Conservation (phyloP, 352 stramenopile species). For the Phytophthora europaea region DNA sequence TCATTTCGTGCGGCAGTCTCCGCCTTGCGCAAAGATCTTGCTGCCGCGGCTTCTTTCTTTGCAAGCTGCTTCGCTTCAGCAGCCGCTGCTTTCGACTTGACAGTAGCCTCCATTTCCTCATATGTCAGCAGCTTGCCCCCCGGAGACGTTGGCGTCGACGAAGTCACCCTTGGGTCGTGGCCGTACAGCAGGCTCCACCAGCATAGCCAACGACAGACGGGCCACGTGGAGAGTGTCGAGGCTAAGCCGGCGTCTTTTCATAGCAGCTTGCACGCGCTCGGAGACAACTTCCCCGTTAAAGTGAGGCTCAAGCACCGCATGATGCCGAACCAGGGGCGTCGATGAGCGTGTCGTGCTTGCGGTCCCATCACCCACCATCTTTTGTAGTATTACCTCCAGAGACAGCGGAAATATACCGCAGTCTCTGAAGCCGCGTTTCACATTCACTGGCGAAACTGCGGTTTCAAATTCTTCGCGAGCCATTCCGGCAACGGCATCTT, state of each 20-base stretch:
- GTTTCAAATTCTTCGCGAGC: constrained; percentile 6
- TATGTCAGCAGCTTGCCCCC: constrained; percentile 8
- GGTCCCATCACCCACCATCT: background rate
- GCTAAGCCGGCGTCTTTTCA: constrained; percentile 7
- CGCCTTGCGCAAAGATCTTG: background rate
- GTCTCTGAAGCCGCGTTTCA: constrained; percentile 1
- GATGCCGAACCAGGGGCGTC: constrained; percentile 3
- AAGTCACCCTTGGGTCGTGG: constrained; percentile 9
- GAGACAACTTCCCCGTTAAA: constrained; percentile 12
- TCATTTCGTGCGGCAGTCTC: too few species aligned
- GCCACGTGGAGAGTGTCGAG: constrained; percentile 9
- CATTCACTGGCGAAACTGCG: background rate
- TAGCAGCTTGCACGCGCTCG: background rate
- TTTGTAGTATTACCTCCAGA: constrained; percentile 14
- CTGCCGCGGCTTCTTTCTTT: background rate
- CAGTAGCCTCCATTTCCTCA: constrained; percentile 5
- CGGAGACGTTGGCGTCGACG: constrained; percentile 3
- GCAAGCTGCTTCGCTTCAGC: constrained; percentile 2
- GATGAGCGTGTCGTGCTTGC: constrained; percentile 1
- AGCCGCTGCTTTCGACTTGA: background rate
- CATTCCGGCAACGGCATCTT: constrained; percentile 9
- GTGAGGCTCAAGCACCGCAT: background rate
- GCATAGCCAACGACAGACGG: constrained; percentile 1
- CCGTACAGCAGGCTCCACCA: background rate
- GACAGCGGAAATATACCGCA: constrained; percentile 10